Conservation (phyloP, 2,329 filamentous ascomycete genomes). For the Ophiostoma piceae region DNA sequence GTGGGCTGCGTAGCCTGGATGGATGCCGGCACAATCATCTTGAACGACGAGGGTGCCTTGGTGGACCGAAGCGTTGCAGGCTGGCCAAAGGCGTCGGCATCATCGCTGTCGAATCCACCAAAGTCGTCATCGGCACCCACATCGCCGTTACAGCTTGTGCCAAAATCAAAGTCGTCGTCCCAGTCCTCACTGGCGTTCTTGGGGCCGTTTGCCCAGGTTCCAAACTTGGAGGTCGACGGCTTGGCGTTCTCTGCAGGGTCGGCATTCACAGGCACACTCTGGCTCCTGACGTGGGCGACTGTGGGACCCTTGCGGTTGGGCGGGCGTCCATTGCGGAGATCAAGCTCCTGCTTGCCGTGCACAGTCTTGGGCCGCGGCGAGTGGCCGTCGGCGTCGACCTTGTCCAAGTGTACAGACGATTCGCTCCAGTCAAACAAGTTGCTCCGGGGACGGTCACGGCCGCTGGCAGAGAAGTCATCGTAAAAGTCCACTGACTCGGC, state of each 20-base stretch:
- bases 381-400: slow-evolving; percentile 52
- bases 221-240: slow-evolving; percentile 61
- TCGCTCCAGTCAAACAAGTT: slow-evolving; percentile 78
- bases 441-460: slow-evolving; percentile 53
- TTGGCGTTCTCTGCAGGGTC: slow-evolving; percentile 55
- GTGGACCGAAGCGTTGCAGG: slow-evolving; percentile 28
- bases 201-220: slow-evolving; percentile 74
- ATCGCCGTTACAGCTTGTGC: slow-evolving; percentile 38
- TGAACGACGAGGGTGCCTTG: slow-evolving; percentile 37
- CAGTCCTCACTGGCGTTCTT: slow-evolving; percentile 80
- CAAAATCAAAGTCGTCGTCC: slow-evolving; percentile 85
- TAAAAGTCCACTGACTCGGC: slow-evolving; percentile 29
- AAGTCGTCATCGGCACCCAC: background rate
- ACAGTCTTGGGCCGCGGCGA: slow-evolving; percentile 67
- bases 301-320: slow-evolving; percentile 62
- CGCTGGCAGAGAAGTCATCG: slow-evolving; percentile 21
- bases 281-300: slow-evolving; percentile 68
- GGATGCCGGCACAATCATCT: slow-evolving; percentile 69
- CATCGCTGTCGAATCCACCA: slow-evolving; percentile 17
- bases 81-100: slow-evolving; percentile 16
- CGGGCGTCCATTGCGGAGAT: slow-evolving; percentile 64
- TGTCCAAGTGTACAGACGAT: slow-evolving; percentile 53
- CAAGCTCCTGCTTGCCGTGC: slow-evolving; percentile 68
- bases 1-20: slow-evolving; percentile 79
- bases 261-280: slow-evolving; percentile 70